phyloP scores from a whole-genome alignment of 495 filamentous ascomycete genomes.

The Parmelia sp. region DNA sequence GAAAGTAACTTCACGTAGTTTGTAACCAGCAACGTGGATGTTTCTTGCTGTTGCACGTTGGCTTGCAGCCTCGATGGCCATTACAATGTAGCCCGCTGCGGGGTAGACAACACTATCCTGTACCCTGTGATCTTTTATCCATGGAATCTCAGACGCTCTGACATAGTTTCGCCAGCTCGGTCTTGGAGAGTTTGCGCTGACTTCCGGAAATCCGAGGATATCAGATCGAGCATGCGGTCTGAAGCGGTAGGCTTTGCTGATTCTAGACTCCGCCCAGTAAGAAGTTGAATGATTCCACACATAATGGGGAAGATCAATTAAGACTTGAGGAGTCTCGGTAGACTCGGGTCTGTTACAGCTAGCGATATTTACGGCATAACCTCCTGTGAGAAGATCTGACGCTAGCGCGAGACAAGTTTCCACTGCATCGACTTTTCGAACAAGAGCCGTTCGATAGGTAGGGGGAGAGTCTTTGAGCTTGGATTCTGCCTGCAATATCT shows the following conservation, averaged over 20 bases:
- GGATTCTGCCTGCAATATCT: slow-evolving; percentile 36
- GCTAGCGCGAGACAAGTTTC: background rate
- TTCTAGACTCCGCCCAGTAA: slow-evolving; percentile 38
- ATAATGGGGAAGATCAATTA: slow-evolving; percentile 39
- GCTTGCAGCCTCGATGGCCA: slow-evolving; percentile 42
- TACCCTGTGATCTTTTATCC: slow-evolving; percentile 45
- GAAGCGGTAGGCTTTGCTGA: slow-evolving; percentile 34
- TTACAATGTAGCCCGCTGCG: slow-evolving; percentile 36
- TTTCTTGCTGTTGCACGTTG: slow-evolving; percentile 17
- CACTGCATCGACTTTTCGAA: slow-evolving; percentile 7
- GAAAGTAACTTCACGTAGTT: slow-evolving; percentile 36
- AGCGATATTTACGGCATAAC: slow-evolving; percentile 24
- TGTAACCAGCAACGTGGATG: background rate
- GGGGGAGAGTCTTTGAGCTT: background rate
- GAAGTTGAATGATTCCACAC: slow-evolving; percentile 33
- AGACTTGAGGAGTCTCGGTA: background rate
- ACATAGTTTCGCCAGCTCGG: slow-evolving; percentile 49
- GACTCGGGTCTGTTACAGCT: slow-evolving; percentile 24
- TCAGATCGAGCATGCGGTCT: slow-evolving; percentile 38
- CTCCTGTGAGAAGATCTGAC: background rate
- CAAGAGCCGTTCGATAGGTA: slow-evolving; percentile 4
- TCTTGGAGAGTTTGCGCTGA: slow-evolving; percentile 37
- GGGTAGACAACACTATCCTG: slow-evolving; percentile 40
- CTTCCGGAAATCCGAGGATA: slow-evolving; percentile 38
- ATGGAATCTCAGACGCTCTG: slow-evolving; percentile 37